Conservation (phyloP, 495 filamentous ascomycete species). For the Neurospora sp. region DNA sequence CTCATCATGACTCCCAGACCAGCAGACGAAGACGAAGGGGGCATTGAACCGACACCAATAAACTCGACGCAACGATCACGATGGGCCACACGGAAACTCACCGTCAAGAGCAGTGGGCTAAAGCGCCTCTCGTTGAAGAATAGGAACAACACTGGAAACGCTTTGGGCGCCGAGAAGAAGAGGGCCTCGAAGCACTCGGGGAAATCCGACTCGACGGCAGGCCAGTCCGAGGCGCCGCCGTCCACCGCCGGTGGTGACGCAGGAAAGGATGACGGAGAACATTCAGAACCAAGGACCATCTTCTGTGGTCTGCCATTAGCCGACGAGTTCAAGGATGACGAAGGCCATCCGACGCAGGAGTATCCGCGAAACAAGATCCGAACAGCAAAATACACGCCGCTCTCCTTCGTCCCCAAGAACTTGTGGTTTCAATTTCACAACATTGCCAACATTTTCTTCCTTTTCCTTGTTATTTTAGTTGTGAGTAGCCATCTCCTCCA, state of each 20-base stretch:
- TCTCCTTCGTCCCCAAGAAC: conserved; percentile 97
- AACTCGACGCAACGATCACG: conserved; percentile 53
- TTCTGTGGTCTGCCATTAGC: conserved; percentile 87
- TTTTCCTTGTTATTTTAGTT: conserved; percentile 87
- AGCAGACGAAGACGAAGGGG: conserved; percentile 32
- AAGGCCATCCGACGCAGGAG: conserved; percentile 57
- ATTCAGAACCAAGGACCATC: conserved; percentile 34
- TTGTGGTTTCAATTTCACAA: conserved; percentile 97
- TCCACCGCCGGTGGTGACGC: conserved; percentile 25
- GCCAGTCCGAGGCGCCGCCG: conserved; percentile 30
- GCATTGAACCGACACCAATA: conserved; percentile 28
- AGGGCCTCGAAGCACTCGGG: conserved; percentile 53
- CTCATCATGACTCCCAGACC: conserved; percentile 30
- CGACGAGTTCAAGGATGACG: conserved; percentile 66
- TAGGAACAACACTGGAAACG: conserved; percentile 55
- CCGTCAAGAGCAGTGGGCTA: conserved; percentile 56
- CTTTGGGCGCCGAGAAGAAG: conserved; percentile 58
- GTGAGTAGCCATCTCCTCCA: conserved; percentile 44
- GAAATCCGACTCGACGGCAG: conserved; percentile 30
- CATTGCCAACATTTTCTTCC: conserved; percentile 96
- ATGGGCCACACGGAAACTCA: conserved; percentile 87
- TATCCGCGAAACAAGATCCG: conserved; percentile 94
- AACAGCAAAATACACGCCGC: conserved; percentile 90
- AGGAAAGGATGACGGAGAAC: conserved; percentile 18
- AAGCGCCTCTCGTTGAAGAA: conserved; percentile 82